Evolutionary conservation across 352 stramenopile species (phyloP).

Genomic region (Thalassiosira livingstoniorum): DNA sequence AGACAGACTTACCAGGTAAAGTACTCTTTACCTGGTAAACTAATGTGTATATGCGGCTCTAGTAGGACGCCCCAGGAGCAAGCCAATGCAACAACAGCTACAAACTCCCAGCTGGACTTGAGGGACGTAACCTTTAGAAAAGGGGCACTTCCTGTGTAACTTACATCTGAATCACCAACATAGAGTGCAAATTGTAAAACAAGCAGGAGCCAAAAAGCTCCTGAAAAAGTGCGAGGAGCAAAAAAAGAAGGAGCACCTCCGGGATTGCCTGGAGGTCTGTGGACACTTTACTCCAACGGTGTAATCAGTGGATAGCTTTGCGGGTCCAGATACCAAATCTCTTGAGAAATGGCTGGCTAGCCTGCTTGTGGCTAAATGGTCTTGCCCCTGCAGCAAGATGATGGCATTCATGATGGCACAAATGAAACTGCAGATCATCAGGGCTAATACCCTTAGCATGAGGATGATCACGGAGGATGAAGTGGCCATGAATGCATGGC

Average conservation of each 20-base stretch:
- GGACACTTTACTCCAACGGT: slow-evolving; percentile 29
- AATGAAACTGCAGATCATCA: background rate
- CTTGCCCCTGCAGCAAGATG: background rate
- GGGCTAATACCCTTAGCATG: background rate
- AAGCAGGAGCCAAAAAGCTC: background rate
- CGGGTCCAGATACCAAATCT: slow-evolving; percentile 6
- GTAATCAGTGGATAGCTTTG: slow-evolving; percentile 36
- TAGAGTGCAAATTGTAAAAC: background rate
- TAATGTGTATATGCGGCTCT: too few relatives aligned
- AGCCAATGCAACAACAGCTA: too few relatives aligned
- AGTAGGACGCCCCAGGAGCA: too few relatives aligned
- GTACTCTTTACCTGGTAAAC: too few relatives aligned
- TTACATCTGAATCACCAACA: background rate
- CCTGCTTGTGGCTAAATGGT: slow-evolving; percentile 20
- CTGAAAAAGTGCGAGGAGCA: background rate
- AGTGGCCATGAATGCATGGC: too few relatives aligned
- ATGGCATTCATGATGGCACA: background rate
- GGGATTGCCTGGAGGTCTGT: background rate
- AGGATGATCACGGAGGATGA: background rate
- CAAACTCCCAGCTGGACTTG: too few relatives aligned
- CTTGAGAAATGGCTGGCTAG: slow-evolving; percentile 1
- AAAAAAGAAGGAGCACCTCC: background rate
- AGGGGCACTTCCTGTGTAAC: too few relatives aligned
- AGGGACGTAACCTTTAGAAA: too few relatives aligned
- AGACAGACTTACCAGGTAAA: too few relatives aligned